phyloP scores from a whole-genome alignment of 495 filamentous ascomycete genomes.

The Pseudoneurospora amorphoporcata region DNA sequence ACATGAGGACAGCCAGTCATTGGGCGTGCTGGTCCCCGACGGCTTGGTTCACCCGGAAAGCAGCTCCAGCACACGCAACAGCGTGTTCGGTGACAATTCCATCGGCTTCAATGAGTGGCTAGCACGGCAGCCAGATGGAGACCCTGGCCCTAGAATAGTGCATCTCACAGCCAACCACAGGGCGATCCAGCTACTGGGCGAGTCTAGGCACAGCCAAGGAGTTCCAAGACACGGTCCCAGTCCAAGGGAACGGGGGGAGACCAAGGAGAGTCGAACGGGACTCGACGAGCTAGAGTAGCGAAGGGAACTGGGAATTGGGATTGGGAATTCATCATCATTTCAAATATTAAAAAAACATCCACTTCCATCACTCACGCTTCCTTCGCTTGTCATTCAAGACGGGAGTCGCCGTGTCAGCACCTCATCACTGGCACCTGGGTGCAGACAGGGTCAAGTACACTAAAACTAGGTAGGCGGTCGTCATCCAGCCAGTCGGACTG shows the following conservation, averaged over 20 bases:
- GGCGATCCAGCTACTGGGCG: background rate
- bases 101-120: no score
- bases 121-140: no score
- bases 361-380: background rate
- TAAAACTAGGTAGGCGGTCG: background rate
- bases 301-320: background rate
- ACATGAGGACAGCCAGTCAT: background rate
- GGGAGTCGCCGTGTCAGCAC: background rate
- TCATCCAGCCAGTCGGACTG: background rate
- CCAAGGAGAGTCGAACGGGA: background rate
- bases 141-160: no score
- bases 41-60: background rate
- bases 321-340: background rate
- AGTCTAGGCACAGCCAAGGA: background rate
- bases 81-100: background rate
- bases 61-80: background rate
- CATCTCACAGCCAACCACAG: background rate
- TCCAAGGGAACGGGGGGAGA: background rate
- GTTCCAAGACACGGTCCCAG: background rate
- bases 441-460: background rate
- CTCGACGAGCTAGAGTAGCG: background rate
- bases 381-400: background rate
- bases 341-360: background rate
- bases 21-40: background rate
- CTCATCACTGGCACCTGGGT: background rate